These are phyloP conservation scores for Colletotrichum eleusines DNA, from an alignment of 2,329 filamentous ascomycete genomes.

Conservation along the genomic window DNA sequence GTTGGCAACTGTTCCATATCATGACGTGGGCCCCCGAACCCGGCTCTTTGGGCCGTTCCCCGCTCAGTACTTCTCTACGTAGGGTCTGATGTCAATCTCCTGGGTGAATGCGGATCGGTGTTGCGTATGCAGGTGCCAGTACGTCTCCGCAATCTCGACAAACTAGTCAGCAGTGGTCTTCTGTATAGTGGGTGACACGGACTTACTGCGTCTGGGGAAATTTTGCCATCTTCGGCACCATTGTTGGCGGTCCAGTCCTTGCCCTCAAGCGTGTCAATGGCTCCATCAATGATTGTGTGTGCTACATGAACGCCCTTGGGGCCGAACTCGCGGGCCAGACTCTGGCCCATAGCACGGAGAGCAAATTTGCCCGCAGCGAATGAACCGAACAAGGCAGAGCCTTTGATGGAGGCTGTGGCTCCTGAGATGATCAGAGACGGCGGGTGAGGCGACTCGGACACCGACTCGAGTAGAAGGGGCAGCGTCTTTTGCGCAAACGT, in stretches of 20 bases:
- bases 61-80: conserved; percentile 78
- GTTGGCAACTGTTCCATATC: conserved; percentile 6
- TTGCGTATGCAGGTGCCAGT: conserved; percentile 88
- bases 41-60: not conserved
- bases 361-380: conserved; percentile 89
- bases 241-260: conserved; percentile 63
- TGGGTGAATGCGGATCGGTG: conserved; percentile 83
- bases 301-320: conserved; percentile 87
- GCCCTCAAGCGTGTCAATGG: conserved; percentile 83
- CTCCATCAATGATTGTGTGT: conserved; percentile 85
- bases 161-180: conserved; percentile 28
- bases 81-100: conserved; percentile 84
- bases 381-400: conserved; percentile 63
- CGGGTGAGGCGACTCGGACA: conserved; percentile 68
- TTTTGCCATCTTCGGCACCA: conserved; percentile 69
- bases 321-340: conserved; percentile 84
- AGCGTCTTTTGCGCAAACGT: conserved; percentile 79
- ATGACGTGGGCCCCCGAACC: not conserved
- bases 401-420: conserved; percentile 83
- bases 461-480: conserved; percentile 76
- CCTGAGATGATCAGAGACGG: conserved; percentile 89
- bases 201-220: conserved; percentile 80
- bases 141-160: conserved; percentile 84
- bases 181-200: conserved; percentile 19
- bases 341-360: conserved; percentile 78